phyloP scores from a whole-genome alignment of 257 asterid species.

The Ehretia macrophylla region DNA sequence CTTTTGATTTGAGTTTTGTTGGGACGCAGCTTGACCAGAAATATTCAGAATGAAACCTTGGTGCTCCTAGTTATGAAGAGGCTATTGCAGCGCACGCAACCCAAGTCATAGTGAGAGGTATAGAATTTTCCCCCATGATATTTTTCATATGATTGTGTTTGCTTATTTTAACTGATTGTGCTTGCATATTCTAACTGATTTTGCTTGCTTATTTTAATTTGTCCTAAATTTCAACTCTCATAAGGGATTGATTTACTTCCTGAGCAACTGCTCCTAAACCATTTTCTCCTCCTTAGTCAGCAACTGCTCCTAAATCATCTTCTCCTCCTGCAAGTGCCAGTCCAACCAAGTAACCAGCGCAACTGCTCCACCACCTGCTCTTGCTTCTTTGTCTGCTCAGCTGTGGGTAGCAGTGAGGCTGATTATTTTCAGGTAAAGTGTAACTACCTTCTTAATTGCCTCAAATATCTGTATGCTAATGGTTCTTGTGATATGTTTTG shows the following conservation, averaged over 20 bases:
- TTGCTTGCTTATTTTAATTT: constrained; percentile 18
- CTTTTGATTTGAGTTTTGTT: constrained; percentile 33
- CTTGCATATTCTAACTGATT: too few relatives aligned
- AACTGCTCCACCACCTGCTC: constrained; percentile 38
- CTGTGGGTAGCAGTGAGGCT: constrained; percentile 40
- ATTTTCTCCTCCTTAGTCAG: too few relatives aligned
- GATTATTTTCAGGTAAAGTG: constrained; percentile 64
- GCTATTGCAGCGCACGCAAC: constrained; percentile 64
- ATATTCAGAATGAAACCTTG: constrained; percentile 62
- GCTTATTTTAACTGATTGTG: too few relatives aligned
- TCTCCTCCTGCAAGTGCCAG: constrained; percentile 40
- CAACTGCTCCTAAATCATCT: constrained; percentile 61
- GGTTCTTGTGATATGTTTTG: neutral
- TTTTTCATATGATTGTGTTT: too few relatives aligned
- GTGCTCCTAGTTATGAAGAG: constrained; percentile 84
- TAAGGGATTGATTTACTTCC: constrained; percentile 74
- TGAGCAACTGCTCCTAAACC: too few relatives aligned
- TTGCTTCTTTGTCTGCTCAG: constrained; percentile 36
- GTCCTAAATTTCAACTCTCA: constrained; percentile 21
- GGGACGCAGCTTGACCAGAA: constrained; percentile 48
- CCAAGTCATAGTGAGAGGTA: constrained; percentile 76
- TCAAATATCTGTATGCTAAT: neutral
- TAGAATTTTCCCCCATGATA: constrained; percentile 5
- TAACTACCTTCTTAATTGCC: neutral
- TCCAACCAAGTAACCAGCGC: constrained; percentile 38